These are phyloP conservation scores for Schrenkiella parvula DNA, from an alignment of 345 rosid species.

Conservation along the genomic window DNA sequence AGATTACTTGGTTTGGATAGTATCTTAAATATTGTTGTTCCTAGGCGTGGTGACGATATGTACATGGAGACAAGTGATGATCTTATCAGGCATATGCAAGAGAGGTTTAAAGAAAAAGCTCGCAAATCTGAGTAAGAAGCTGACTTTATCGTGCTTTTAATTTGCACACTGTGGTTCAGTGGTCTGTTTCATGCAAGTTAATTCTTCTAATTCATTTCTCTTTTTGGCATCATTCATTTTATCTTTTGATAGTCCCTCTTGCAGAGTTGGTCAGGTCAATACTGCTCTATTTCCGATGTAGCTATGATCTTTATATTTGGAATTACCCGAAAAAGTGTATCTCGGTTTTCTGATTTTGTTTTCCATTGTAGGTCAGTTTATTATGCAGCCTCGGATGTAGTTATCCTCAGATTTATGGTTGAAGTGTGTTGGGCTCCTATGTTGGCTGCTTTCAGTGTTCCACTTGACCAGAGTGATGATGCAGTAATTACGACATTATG, in stretches of 20 bases:
- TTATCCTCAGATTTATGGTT: conserved; percentile 93
- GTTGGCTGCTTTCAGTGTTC: conserved; percentile 99
- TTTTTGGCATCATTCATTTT: conserved; percentile 12
- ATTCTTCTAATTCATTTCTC: neutral
- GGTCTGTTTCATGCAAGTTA: conserved; percentile 14
- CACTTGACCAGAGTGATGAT: conserved; percentile 97
- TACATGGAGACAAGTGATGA: conserved; percentile 93
- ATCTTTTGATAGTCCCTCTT: conserved; percentile 6
- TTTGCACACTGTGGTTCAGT: conserved; percentile 13
- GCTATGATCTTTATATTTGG: neutral
- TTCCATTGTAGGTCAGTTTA: conserved; percentile 86
- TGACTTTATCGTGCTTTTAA: conserved; percentile 7
- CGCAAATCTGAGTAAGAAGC: conserved; percentile 94
- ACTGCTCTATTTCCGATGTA: neutral
- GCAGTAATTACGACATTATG: conserved; percentile 79
- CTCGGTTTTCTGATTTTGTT: conserved; percentile 27
- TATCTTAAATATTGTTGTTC: conserved; percentile 96
- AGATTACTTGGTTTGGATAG: conserved; percentile 81
- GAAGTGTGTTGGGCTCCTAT: conserved; percentile 99
- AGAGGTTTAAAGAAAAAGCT: conserved; percentile 95
- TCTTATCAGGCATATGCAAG: conserved; percentile 97
- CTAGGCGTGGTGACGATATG: conserved; percentile 76
- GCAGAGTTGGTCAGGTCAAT: conserved; percentile 11
- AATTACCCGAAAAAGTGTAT: neutral
- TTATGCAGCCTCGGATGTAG: conserved; percentile 99